Conservation (phyloP, 2,329 filamentous ascomycete species). For the Fusarium avenaceum region DNA sequence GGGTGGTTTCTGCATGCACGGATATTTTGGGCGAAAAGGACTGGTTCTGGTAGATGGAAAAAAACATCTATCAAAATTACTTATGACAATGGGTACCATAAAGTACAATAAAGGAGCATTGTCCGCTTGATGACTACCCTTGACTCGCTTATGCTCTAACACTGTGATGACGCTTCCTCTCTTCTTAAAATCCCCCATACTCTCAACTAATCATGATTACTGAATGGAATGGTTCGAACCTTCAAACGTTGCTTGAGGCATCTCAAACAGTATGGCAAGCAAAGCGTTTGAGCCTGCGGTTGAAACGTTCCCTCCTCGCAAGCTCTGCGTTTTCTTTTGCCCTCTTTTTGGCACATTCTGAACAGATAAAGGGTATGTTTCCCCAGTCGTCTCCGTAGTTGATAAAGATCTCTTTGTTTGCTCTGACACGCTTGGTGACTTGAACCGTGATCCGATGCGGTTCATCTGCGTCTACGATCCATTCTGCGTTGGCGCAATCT, state of each 20-base stretch:
- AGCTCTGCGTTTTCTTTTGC: background rate
- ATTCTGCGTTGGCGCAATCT: conserved; percentile 48
- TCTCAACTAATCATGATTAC: background rate
- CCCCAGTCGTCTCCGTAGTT: conserved; percentile 50
- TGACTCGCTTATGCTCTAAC: conserved; percentile 30
- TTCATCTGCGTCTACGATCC: background rate
- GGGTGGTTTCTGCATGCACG: conserved; percentile 71
- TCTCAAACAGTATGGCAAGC: background rate
- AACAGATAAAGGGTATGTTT: conserved; percentile 48
- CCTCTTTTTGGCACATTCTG: conserved; percentile 25
- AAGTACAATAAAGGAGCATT: conserved; percentile 60
- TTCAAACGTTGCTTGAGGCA: too few relatives aligned
- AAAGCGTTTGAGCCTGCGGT: background rate
- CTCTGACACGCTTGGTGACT: conserved; percentile 32
- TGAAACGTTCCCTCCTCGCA: too few relatives aligned
- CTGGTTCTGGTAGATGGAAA: conserved; percentile 66
- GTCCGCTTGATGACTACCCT: conserved; percentile 53
- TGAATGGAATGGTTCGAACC: background rate
- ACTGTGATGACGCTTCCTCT: conserved; percentile 21
- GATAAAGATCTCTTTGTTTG: conserved; percentile 55
- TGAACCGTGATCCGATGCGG: conserved; percentile 42
- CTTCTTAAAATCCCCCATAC: background rate
- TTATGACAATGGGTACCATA: conserved; percentile 62
- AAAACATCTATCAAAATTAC: conserved; percentile 60
- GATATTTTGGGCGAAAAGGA: conserved; percentile 69